phyloP scores from a whole-genome alignment of 2,329 filamentous ascomycete genomes.

The Fusarium nodosum region DNA sequence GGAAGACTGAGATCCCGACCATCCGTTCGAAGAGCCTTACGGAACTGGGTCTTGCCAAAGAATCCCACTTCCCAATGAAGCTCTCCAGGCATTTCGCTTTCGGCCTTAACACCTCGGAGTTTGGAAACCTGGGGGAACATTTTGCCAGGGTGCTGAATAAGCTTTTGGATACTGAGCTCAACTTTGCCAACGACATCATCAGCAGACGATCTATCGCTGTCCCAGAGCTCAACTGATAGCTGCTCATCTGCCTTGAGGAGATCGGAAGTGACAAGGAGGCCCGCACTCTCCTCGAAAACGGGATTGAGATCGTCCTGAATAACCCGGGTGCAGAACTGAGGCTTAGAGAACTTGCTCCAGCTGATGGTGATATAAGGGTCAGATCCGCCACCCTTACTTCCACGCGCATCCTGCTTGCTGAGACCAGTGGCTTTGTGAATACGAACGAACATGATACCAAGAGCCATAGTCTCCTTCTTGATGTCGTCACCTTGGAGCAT shows the following conservation, averaged over 20 bases:
- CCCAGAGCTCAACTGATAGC: slow-evolving; percentile 94
- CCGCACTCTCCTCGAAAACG: slow-evolving; percentile 89
- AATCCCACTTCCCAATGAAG: slow-evolving; percentile 97
- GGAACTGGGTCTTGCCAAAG: slow-evolving; percentile 91
- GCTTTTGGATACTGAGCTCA: slow-evolving; percentile 91
- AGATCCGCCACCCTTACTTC: slow-evolving; percentile 86
- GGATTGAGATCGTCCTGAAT: slow-evolving; percentile 96
- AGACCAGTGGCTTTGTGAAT: slow-evolving; percentile 90
- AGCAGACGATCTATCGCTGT: slow-evolving; percentile 90
- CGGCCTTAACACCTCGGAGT: slow-evolving; percentile 84
- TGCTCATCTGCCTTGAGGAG: slow-evolving; percentile 95
- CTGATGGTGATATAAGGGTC: slow-evolving; percentile 96
- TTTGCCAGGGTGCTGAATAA: slow-evolving; percentile 90
- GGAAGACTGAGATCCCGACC: slow-evolving; percentile 86
- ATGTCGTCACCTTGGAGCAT: slow-evolving; percentile 93
- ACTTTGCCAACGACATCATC: slow-evolving; percentile 97
- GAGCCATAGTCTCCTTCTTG: slow-evolving; percentile 86
- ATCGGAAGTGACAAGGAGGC: slow-evolving; percentile 87
- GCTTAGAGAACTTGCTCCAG: slow-evolving; percentile 97
- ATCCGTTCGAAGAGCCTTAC: slow-evolving; percentile 85
- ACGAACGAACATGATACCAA: slow-evolving; percentile 92
- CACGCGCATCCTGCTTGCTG: slow-evolving; percentile 90
- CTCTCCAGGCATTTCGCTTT: slow-evolving; percentile 90
- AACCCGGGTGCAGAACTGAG: slow-evolving; percentile 96
- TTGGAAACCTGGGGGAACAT: slow-evolving; percentile 93